Evolutionary conservation across 768 basidiomycete genomes (phyloP).

Genomic region (Psilocybe tampanensis): DNA sequence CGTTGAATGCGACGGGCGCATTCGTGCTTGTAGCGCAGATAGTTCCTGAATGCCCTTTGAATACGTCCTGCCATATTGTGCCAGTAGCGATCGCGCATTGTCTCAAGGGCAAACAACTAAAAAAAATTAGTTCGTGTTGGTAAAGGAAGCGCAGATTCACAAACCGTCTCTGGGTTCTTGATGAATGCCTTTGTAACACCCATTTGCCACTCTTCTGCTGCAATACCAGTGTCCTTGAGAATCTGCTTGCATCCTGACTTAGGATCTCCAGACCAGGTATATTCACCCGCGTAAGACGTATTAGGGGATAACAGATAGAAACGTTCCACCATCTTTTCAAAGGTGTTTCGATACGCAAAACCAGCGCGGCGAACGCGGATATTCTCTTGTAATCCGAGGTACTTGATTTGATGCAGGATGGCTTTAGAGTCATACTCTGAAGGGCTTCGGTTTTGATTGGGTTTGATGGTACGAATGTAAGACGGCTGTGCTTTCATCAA

Average conservation of each 20-base stretch:
- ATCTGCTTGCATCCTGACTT: conserved; percentile 93
- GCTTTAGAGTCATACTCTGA: conserved; percentile 94
- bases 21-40: conserved; percentile 93
- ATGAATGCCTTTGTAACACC: conserved; percentile 98
- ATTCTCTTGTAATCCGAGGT: conserved; percentile 97
- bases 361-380: conserved; percentile 97
- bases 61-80: conserved; percentile 99
- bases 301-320: conserved; percentile 95
- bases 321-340: conserved; percentile 98
- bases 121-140: conserved; percentile 4
- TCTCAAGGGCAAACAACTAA: conserved; percentile 96
- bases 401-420: conserved; percentile 98
- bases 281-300: conserved; percentile 98
- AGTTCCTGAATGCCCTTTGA: conserved; percentile 95
- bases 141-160: conserved; percentile 21
- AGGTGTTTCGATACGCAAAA: conserved; percentile 97
- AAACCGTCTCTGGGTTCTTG: conserved; percentile 97
- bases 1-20: conserved; percentile 94
- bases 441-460: conserved; percentile 93
- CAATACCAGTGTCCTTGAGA: conserved; percentile 92
- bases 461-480: conserved; percentile 99
- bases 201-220: conserved; percentile 99
- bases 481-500: conserved; percentile 97
- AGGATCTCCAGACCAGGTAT: conserved; percentile 92
- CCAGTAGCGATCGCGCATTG: conserved; percentile 99